Evolutionary conservation across 2,329 filamentous ascomycete species (phyloP).

Genomic region (Cytospora schulzeri): DNA sequence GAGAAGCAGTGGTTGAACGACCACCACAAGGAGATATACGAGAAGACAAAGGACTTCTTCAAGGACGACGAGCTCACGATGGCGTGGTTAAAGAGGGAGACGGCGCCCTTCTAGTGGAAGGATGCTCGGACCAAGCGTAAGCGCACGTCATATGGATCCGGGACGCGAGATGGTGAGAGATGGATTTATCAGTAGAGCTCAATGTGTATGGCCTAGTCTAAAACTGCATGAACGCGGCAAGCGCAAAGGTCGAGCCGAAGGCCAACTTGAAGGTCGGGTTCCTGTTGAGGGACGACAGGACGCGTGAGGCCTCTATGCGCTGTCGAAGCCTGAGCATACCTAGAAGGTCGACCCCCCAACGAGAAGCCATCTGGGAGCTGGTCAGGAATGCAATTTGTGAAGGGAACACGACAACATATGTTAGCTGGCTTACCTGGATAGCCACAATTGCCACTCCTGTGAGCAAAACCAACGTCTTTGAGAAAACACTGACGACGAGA

Average conservation of each 20-base stretch:
- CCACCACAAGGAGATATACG: conserved; percentile 78
- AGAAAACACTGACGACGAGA: conserved; percentile 69
- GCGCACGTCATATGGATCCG: neutral
- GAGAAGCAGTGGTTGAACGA: conserved; percentile 88
- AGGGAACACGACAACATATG: neutral
- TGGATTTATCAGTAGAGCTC: conserved; percentile 9
- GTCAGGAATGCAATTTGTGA: conserved; percentile 9
- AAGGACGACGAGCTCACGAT: conserved; percentile 69
- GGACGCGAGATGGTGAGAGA: neutral
- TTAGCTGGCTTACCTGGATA: conserved; percentile 57
- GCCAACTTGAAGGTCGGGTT: conserved; percentile 67
- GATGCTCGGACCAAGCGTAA: conserved; percentile 31
- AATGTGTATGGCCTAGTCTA: conserved; percentile 29
- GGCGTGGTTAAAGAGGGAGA: conserved; percentile 86
- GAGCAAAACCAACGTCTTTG: conserved; percentile 67
- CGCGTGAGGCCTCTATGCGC: conserved; percentile 40
- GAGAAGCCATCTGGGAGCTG: conserved; percentile 43
- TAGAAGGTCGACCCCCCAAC: conserved; percentile 46
- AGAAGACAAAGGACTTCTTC: conserved; percentile 80
- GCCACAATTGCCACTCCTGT: conserved; percentile 65
- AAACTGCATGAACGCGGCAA: conserved; percentile 65
- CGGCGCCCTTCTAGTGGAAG: conserved; percentile 55
- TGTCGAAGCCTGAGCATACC: conserved; percentile 42
- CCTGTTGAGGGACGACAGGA: conserved; percentile 54
- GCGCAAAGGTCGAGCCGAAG: conserved; percentile 72